Conservation (phyloP, 2,329 filamentous ascomycete genomes). For the Clathrospora elynae region DNA sequence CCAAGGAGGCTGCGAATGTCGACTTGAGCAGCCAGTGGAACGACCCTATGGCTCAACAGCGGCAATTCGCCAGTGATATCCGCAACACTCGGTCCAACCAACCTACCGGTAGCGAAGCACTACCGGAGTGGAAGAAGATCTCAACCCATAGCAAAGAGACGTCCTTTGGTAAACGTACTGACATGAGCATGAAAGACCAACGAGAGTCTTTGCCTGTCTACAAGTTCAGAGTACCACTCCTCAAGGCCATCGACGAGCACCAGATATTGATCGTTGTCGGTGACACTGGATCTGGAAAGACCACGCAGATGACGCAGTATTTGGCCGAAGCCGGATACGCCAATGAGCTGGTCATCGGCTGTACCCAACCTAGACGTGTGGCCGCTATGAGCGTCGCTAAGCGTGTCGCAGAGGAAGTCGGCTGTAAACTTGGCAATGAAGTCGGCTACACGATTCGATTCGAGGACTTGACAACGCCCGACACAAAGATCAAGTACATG, state of each 20-base stretch:
- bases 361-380: slow-evolving; percentile 95
- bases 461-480: slow-evolving; percentile 87
- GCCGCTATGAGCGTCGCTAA: slow-evolving; percentile 98
- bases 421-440: slow-evolving; percentile 88
- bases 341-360: slow-evolving; percentile 87
- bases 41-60: slow-evolving; percentile 90
- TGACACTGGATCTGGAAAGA: slow-evolving; percentile 96
- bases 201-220: slow-evolving; percentile 87
- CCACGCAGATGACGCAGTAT: slow-evolving; percentile 94
- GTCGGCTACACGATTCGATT: slow-evolving; percentile 99
- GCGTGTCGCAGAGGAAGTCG: slow-evolving; percentile 96
- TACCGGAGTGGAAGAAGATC: slow-evolving; percentile 92
- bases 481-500: slow-evolving; percentile 98
- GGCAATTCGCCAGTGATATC: slow-evolving; percentile 87
- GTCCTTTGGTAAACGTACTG: slow-evolving; percentile 82
- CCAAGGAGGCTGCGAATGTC: slow-evolving; percentile 75
- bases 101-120: slow-evolving; percentile 65
- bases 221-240: slow-evolving; percentile 83
- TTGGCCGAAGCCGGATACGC: slow-evolving; percentile 90
- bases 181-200: slow-evolving; percentile 93
- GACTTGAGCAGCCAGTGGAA: slow-evolving; percentile 93
- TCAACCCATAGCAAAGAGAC: slow-evolving; percentile 80
- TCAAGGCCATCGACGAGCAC: slow-evolving; percentile 84
- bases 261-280: slow-evolving; percentile 95
- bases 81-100: slow-evolving; percentile 67